Base-by-base conservation (phyloP, 75 land plant species). In the Pseudotsuga menziesii region DNA sequence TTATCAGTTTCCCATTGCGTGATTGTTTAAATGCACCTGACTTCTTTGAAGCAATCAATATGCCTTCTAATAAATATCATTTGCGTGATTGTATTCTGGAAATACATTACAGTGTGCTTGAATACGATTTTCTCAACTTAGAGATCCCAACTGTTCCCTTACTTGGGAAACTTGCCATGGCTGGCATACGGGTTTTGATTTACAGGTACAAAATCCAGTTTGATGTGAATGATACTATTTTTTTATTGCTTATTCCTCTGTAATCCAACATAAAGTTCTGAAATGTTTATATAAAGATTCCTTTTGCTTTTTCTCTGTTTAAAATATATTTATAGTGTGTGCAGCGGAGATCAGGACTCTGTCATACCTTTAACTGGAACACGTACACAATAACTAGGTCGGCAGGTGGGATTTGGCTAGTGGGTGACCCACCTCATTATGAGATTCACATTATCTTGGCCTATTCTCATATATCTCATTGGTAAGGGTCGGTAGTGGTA, bases 351-450 rank as follows among this genome's bases (percentile, higher is more conserved):
- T 32, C 73, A 74, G 32, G 87, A 85, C 59, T 83, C 78, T 32
- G 87, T 85, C 13, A 61, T 85, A 26, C 87, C 87, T 35, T n/a
- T 85, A 27, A 85, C 86, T 25, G 87, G 87, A 29, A 82, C 83
- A 12, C 63, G 82, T 25, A 79, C 77, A 11, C 71, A 44, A 44
- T 44, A 44, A 44, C 5, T 44, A 44, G 48, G 48, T 44, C 48
- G 48, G 48, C 5, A 44, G 48, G 48, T 44, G 48, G 48, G 48
- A 44, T 44, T 44, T 5, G n/a, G n/a, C n/a, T 6, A 44, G 48
- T 44, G 48, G 48, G 8, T 44, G 48, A 6, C 48, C 48, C 48
- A 44, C 48, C 6, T 0, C 8, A 6, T 44, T 44, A 44, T 44
- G 48, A 44, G 5, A 44, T 4, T 5, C 48, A 44, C 8, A 44